A percentile compares a stretch with the other conserved stretches of the same genome.
These are phyloP conservation scores for Trametes elegans DNA, from an alignment of 768 basidiomycete species.

Conservation along the genomic window DNA sequence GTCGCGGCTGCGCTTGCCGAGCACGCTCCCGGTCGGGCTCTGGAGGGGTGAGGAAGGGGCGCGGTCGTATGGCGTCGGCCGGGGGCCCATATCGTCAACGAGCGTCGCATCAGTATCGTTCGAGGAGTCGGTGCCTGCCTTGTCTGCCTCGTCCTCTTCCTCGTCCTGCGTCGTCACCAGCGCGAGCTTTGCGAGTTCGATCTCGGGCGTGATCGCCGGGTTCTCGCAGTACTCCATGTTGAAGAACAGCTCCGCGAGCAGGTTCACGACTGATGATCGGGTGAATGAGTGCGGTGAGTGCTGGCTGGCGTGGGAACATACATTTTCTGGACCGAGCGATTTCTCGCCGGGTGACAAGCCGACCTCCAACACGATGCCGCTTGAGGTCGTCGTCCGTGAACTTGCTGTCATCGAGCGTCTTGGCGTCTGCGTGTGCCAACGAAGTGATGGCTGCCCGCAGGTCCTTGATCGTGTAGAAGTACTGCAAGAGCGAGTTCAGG, in stretches of 20 bases:
- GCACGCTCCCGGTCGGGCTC: constrained; percentile 39
- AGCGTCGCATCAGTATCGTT: constrained; percentile 88
- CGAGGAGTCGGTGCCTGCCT: constrained; percentile 73
- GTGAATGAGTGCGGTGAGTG: constrained; percentile 9
- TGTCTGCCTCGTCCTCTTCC: constrained; percentile 69
- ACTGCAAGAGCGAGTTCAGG: constrained; percentile 77
- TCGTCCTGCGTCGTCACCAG: constrained; percentile 89
- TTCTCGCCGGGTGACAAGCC: constrained; percentile 77
- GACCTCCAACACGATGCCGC: constrained; percentile 83
- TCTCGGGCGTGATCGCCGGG: constrained; percentile 74
- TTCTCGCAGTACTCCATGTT: constrained; percentile 65
- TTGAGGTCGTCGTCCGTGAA: constrained; percentile 79
- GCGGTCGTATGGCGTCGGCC: constrained; percentile 33
- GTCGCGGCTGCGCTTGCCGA: constrained; percentile 64
- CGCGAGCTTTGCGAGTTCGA: constrained; percentile 88
- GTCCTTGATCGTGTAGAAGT: constrained; percentile 95
- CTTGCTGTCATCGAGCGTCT: constrained; percentile 62
- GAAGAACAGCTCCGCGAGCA: constrained; percentile 77
- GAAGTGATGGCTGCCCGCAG: constrained; percentile 72
- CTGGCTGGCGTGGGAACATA: constrained; percentile 34
- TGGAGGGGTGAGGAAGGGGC: constrained; percentile 26
- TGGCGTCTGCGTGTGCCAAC: constrained; percentile 52
- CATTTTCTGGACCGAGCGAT: constrained; percentile 84
- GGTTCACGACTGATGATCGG: constrained; percentile 61
- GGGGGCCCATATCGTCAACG: constrained; percentile 62